Evolutionary conservation across 306 rosid genomes (phyloP).

Genomic region (Cercis canadensis): DNA sequence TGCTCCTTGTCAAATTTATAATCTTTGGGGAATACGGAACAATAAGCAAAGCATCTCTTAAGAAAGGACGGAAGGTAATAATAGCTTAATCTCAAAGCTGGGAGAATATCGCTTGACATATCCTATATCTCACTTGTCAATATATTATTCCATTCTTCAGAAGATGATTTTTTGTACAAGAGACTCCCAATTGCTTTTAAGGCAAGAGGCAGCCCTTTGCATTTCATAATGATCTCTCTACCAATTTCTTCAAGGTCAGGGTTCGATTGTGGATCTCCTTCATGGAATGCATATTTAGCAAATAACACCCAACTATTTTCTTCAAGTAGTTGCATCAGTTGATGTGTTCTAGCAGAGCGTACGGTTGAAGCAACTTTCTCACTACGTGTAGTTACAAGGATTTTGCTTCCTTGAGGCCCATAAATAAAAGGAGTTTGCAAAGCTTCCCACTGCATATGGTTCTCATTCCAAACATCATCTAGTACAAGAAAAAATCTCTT

Average conservation of each 20-base stretch:
- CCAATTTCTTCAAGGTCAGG: background rate
- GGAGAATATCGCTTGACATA: slow-evolving; percentile 3
- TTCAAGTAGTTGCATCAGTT: background rate
- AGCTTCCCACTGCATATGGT: slow-evolving; percentile 15
- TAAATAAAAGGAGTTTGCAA: slow-evolving; percentile 12
- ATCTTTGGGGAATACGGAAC: slow-evolving; percentile 40
- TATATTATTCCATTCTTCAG: slow-evolving; percentile 25
- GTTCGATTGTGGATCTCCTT: background rate
- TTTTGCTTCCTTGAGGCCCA: slow-evolving; percentile 34
- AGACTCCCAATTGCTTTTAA: slow-evolving; percentile 42
- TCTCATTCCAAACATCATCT: slow-evolving; percentile 46
- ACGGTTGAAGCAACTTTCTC: slow-evolving; percentile 22
- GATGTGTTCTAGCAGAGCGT: background rate
- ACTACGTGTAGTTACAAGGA: slow-evolving; percentile 43
- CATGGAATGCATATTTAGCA: slow-evolving; percentile 12
- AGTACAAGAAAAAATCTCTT: slow-evolving; percentile 35
- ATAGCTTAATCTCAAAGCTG: slow-evolving; percentile 37
- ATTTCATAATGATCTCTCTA: slow-evolving; percentile 26
- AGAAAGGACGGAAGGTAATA: slow-evolving; percentile 20
- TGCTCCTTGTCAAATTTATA: slow-evolving; percentile 18
- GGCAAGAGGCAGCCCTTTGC: slow-evolving; percentile 43
- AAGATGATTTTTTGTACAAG: slow-evolving; percentile 9
- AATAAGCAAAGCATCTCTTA: slow-evolving; percentile 51
- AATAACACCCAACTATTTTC: slow-evolving; percentile 38
- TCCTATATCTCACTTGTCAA: slow-evolving; percentile 34